These are phyloP conservation scores for Candida smagusa DNA, from an alignment of 1,139 yeast genomes.

Conservation along the genomic window DNA sequence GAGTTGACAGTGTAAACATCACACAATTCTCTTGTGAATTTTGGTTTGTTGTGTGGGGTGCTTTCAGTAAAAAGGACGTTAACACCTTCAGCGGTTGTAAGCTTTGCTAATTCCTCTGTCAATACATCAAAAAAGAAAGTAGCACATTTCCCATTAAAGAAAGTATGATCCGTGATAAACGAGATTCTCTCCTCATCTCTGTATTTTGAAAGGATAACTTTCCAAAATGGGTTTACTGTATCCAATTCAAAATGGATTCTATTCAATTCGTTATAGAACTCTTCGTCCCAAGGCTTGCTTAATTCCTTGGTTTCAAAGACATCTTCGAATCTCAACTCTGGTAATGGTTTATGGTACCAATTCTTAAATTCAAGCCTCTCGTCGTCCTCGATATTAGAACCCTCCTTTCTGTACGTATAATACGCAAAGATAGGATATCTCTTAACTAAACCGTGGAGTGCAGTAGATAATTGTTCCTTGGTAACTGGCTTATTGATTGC, in stretches of 20 bases:
- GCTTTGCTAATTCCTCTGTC: conserved; percentile 12
- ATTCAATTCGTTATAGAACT: conserved; percentile 11
- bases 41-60: background rate
- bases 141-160: conserved; percentile 36
- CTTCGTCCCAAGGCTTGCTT: background rate
- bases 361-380: conserved; percentile 8
- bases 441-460: conserved; percentile 19
- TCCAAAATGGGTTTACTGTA: conserved; percentile 28
- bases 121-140: conserved; percentile 31
- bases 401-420: conserved; percentile 17
- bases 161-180: conserved; percentile 30
- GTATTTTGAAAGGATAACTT: conserved; percentile 18
- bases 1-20: background rate
- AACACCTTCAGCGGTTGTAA: too few species aligned
- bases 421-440: conserved; percentile 21
- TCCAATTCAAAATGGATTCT: conserved; percentile 15
- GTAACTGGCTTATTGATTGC: conserved; percentile 19
- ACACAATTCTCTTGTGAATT: background rate
- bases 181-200: conserved; percentile 19
- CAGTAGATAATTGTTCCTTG: conserved; percentile 22
- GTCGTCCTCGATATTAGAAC: conserved; percentile 9
- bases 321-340: conserved; percentile 21
- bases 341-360: conserved; percentile 19
- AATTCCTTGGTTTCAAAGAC: conserved; percentile 17
- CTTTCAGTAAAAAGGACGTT: too few species aligned